These are phyloP conservation scores for Carex littledalei DNA, from an alignment of 176 grass and related monocot genomes.

Conservation along the genomic window DNA sequence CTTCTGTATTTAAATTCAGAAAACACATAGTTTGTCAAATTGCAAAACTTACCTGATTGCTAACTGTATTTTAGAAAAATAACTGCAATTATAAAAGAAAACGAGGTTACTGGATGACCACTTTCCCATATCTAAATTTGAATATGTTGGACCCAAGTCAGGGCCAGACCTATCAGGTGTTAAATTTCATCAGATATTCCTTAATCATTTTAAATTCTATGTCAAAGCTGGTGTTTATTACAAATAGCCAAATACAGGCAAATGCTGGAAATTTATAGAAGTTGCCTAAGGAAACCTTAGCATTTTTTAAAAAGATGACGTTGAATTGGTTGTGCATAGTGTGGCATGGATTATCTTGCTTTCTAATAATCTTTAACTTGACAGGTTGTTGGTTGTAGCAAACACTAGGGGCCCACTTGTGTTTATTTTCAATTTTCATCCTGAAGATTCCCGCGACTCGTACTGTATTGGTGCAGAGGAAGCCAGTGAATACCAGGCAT, in stretches of 20 bases:
- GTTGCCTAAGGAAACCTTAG: background rate
- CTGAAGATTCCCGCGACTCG: constrained; percentile 35
- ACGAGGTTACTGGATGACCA: background rate
- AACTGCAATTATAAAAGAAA: background rate
- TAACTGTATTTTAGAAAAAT: background rate
- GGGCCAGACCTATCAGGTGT: background rate
- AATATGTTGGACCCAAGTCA: background rate
- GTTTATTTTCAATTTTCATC: constrained; percentile 91
- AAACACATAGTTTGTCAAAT: background rate
- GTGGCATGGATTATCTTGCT: background rate
- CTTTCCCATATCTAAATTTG: background rate
- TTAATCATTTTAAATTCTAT: background rate
- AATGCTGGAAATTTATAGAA: background rate
- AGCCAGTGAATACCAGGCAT: constrained; percentile 88
- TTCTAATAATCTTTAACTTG: background rate
- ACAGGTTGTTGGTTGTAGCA: constrained; percentile 81
- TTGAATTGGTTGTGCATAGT: background rate
- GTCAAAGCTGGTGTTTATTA: background rate
- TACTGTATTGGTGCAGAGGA: constrained; percentile 81
- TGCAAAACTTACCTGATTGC: background rate
- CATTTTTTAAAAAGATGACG: background rate
- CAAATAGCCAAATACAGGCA: background rate
- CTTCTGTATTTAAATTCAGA: background rate
- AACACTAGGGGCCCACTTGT: constrained; percentile 69
- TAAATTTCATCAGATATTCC: background rate